Evolutionary conservation across 2,329 filamentous ascomycete genomes (phyloP).

Genomic region (Samsoniella hepiali): DNA sequence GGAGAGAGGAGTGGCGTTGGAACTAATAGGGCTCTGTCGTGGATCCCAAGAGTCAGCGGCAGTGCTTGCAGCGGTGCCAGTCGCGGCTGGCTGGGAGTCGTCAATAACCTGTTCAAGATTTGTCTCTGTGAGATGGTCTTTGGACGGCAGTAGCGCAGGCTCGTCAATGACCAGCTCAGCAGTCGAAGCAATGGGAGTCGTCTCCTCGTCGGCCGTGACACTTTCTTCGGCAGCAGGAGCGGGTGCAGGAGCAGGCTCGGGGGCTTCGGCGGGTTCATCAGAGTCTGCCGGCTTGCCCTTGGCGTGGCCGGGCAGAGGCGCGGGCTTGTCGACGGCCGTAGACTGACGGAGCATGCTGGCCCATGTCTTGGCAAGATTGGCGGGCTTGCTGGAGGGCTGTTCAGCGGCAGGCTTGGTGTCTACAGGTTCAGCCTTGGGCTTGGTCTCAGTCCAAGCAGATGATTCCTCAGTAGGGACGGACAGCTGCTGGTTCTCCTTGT

Average conservation of each 20-base stretch:
- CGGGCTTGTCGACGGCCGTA: slow-evolving; percentile 51
- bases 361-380: slow-evolving; percentile 58
- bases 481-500: slow-evolving; percentile 52
- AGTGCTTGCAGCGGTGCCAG: slow-evolving; percentile 84
- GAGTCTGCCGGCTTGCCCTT: slow-evolving; percentile 35
- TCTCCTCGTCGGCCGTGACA: slow-evolving; percentile 33
- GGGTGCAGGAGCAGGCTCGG: slow-evolving; percentile 36
- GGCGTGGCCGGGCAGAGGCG: slow-evolving; percentile 50
- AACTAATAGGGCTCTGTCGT: slow-evolving; percentile 55
- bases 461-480: slow-evolving; percentile 71
- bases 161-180: slow-evolving; percentile 45
- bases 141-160: slow-evolving; percentile 62
- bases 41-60: slow-evolving; percentile 82
- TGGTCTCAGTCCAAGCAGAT: slow-evolving; percentile 45
- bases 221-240: slow-evolving; percentile 27
- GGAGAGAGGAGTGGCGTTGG: slow-evolving; percentile 64
- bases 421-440: slow-evolving; percentile 28
- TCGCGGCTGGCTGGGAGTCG: slow-evolving; percentile 70
- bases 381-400: slow-evolving; percentile 37
- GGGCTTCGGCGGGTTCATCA: slow-evolving; percentile 25
- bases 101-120: slow-evolving; percentile 92
- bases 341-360: slow-evolving; percentile 70
- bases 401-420: slow-evolving; percentile 37
- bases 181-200: slow-evolving; percentile 33
- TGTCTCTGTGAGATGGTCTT: slow-evolving; percentile 81